Evolutionary conservation across 306 rosid species (phyloP), one percentile per base, ranked within the genome.

Genomic region (Hylodesmum podocarpum): DNA sequence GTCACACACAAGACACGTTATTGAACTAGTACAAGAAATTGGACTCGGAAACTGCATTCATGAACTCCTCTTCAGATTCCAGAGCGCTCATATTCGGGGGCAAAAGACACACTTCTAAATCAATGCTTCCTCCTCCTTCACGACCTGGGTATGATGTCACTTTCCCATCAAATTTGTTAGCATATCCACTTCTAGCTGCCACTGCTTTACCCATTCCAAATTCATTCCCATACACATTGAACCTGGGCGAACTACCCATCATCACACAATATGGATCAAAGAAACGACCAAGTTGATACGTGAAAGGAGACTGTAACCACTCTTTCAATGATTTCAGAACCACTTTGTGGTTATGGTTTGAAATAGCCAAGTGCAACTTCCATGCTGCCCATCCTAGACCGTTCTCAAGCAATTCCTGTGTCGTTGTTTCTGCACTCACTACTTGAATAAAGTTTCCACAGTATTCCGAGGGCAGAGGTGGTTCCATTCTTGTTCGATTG

Each of bases 381-480:
- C 89, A 76, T 1, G 91, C 92, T 0, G 88, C 89, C 93, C 93
- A 89, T 2, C 92, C 92, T 1, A 87, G 44, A 5, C 51, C 81
- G 0, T 69, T 55, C 22, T 72, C 78, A 2, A 85, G 39, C 80
- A 90, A 69, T 16, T 88, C 87, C 16, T 76, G 78, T 3, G 87
- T 70, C 0, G 75, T 76, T 0, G 87, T 14, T 8, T 10, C 63
- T 12, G 36, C 63, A 12, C 14, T 10, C 67, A 68, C 9, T 0
- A 3, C 9, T 0, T 71, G 1, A 37, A 65, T 0, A 0, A 18
- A 71, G 73, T 84, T 89, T 5, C 94, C 94, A 1, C 89, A 91
- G 80, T 87, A 88, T 1, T 88, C 80, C 2, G 3, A 11, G 0
- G 87, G 40, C 43, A 89, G 0, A 0, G 87, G 73, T 0, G 92